A percentile compares a stretch with the other conserved stretches of the same genome.
Conservation (phyloP, 768 basidiomycete genomes). For the Lyophyllum atratum region DNA sequence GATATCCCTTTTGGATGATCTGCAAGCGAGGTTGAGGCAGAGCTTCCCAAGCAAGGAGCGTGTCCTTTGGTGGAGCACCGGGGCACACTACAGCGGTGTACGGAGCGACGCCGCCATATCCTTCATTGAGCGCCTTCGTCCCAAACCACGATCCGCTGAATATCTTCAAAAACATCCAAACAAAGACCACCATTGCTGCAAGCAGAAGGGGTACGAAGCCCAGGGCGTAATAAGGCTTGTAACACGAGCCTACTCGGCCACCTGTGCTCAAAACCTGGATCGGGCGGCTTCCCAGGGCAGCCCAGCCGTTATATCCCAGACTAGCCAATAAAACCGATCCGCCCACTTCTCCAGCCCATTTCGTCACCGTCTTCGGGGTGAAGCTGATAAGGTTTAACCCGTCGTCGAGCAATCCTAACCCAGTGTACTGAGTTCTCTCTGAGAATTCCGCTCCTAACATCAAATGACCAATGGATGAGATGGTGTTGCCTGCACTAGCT, state of each 20-base stretch:
- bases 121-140: neutral
- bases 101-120: constrained; percentile 6
- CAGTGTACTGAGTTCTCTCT: neutral
- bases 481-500: constrained; percentile 11
- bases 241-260: constrained; percentile 17
- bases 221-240: constrained; percentile 12
- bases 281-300: constrained; percentile 8
- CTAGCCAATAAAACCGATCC: constrained; percentile 15
- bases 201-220: constrained; percentile 19
- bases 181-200: constrained; percentile 8
- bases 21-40: constrained; percentile 1
- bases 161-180: constrained; percentile 6
- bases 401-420: neutral
- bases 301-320: constrained; percentile 22
- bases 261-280: constrained; percentile 20
- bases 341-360: constrained; percentile 18
- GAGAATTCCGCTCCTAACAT: neutral
- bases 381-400: neutral
- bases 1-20: constrained; percentile 9
- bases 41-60: constrained; percentile 12
- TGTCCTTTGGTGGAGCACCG: neutral
- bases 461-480: neutral
- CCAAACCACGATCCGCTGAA: constrained; percentile 4
- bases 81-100: constrained; percentile 1
- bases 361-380: neutral